Base-by-base conservation (phyloP, 768 basidiomycete species). In the Pholiota microspora region DNA sequence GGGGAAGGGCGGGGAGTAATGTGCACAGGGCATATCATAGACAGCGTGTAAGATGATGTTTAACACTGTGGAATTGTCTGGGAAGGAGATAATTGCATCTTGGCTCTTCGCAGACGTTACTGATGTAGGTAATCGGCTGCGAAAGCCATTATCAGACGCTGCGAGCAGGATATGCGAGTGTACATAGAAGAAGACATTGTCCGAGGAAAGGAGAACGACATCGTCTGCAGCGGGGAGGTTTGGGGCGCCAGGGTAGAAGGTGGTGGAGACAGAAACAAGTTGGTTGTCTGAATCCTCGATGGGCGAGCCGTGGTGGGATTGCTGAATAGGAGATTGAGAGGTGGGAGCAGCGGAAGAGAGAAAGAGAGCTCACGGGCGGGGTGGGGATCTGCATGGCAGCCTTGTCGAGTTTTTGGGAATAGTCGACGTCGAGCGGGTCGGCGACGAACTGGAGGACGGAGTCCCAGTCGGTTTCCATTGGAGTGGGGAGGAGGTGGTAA, bases 161-260 rank as follows among this genome's bases (percentile, higher is more conserved):
- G 69, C 63, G 29, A 87, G 74, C 38, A 93, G 72, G 49, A 82
- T 62, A 38, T 81, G 72, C 0, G 76, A 72, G 66, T 92, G 89
- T 5, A 86, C 85, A 63, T 92, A 92, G 77, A 94, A 94, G 69
- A 91, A 90, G 35, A 94, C 89, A 15, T 80, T 78, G 63, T 94
- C 92, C 25, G 83, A 77, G 2, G 89, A 85, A 51, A 91, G 71
- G 47, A 91, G 70, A 60, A 87, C 76, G 40, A 83, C 60, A 65
- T 93, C 86, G 0, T 87, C 82, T 1, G 77, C 74, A n/a, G 77
- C 66, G 0, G 79, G 62, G 31, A 80, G 74, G 56, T 79, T 78
- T 55, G 83, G 79, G 2, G 87, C 83, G 32, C 81, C 83, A 2
- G 90, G 89, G 63, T 80, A 85, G 71, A 92, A 93, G 0, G 89